A percentile compares a stretch with the other conserved stretches of the same genome.
Evolutionary conservation across 352 stramenopile genomes (phyloP).

Genomic region (Phytophthora foliorum): DNA sequence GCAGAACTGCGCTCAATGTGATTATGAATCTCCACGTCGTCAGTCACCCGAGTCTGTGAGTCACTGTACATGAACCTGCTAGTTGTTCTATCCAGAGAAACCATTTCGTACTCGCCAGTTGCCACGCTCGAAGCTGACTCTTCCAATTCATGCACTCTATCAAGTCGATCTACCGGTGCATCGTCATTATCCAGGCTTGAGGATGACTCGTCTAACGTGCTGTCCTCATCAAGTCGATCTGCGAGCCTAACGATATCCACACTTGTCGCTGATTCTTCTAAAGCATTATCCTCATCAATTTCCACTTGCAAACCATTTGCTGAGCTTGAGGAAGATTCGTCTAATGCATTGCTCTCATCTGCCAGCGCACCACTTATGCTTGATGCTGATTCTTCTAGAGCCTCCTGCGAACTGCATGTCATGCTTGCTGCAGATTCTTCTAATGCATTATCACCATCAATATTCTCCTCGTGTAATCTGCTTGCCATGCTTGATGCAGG

Average conservation of each 20-base stretch:
- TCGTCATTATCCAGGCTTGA: slow-evolving; percentile 1
- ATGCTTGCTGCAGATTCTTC: slow-evolving; percentile 1
- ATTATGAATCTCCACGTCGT: slow-evolving; percentile 6
- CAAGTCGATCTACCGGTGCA: not conserved
- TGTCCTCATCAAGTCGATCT: not conserved
- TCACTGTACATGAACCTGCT: not conserved
- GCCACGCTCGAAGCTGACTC: slow-evolving; percentile 1
- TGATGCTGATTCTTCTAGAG: slow-evolving; percentile 5
- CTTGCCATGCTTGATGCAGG: not conserved
- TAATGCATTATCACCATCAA: not conserved
- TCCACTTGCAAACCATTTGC: not conserved
- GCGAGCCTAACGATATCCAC: not conserved
- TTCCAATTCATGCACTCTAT: slow-evolving; percentile 10
- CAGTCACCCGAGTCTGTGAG: not conserved
- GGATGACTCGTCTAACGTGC: not conserved
- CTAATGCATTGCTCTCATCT: not conserved
- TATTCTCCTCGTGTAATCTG: not conserved
- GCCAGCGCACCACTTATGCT: not conserved
- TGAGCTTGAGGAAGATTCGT: slow-evolving; percentile 6
- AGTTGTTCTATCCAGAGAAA: not conserved
- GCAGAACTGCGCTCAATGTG: not conserved
- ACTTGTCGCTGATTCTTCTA: slow-evolving; percentile 5
- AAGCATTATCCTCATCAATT: not conserved
- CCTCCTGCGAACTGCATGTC: not conserved
- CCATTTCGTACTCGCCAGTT: slow-evolving; percentile 4